Conservation (phyloP, 2,329 filamentous ascomycete species). For the Aureobasidium sp. region DNA sequence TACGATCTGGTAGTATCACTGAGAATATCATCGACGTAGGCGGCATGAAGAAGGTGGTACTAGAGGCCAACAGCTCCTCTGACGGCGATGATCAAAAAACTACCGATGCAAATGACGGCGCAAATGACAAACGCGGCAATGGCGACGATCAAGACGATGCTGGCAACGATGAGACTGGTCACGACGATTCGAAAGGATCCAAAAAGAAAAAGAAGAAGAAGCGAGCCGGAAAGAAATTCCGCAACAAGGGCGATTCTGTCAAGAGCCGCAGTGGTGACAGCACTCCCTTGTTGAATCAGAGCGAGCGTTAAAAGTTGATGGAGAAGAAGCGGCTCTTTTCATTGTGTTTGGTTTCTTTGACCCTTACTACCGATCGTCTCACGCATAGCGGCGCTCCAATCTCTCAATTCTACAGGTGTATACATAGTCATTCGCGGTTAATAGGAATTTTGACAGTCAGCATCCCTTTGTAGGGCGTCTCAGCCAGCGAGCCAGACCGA, state of each 20-base stretch:
- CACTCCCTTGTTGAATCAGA: slow-evolving; percentile 19
- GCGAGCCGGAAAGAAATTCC: slow-evolving; percentile 20
- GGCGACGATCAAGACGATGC: slow-evolving; percentile 15
- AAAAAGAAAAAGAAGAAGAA: slow-evolving; percentile 24
- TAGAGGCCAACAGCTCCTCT: slow-evolving; percentile 59
- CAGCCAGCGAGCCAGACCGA: too few relatives aligned
- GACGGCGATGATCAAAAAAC: slow-evolving; percentile 35
- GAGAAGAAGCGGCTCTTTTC: neutral
- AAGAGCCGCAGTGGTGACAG: slow-evolving; percentile 18
- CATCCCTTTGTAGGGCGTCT: neutral
- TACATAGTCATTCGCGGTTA: slow-evolving; percentile 1
- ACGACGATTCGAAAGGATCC: slow-evolving; percentile 14
- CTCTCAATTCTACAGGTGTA: neutral
- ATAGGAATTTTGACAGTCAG: neutral
- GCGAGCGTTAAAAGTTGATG: slow-evolving; percentile 20
- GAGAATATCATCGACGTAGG: slow-evolving; percentile 69
- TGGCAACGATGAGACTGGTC: slow-evolving; percentile 7
- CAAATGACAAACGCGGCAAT: slow-evolving; percentile 12
- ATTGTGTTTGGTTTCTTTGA: neutral
- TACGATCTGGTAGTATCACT: slow-evolving; percentile 69
- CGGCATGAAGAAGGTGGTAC: slow-evolving; percentile 67
- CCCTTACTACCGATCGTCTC: neutral
- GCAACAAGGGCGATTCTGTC: slow-evolving; percentile 17
- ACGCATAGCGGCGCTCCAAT: slow-evolving; percentile 6
- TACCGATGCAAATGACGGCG: slow-evolving; percentile 25